A percentile compares a stretch with the other conserved stretches of the same genome.
phyloP scores from a whole-genome alignment of 805 yeast species.

The Saccharomycopsis guyanensis region DNA sequence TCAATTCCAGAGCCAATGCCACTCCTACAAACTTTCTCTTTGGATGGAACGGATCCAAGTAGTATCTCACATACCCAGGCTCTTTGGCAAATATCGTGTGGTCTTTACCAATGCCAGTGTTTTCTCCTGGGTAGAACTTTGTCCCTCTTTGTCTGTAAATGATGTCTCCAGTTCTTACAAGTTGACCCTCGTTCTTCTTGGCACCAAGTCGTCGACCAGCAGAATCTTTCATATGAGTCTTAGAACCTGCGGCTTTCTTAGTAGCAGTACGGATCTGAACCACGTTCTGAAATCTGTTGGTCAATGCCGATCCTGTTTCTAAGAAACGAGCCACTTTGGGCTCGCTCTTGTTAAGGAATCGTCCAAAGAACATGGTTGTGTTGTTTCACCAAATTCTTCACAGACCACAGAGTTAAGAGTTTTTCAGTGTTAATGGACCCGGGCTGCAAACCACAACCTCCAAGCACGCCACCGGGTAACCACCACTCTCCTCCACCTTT shows the following conservation, averaged over 20 bases:
- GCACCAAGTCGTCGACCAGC: constrained; percentile 93
- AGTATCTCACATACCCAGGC: constrained; percentile 89
- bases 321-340: background rate
- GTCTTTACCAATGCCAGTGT: constrained; percentile 83
- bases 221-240: constrained; percentile 87
- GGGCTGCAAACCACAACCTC: background rate
- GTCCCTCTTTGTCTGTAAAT: constrained; percentile 94
- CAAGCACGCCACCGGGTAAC: too few species aligned
- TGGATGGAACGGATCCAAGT: constrained; percentile 95
- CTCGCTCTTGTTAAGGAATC: background rate
- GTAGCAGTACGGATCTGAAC: constrained; percentile 76
- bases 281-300: background rate
- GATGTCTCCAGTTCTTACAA: constrained; percentile 76
- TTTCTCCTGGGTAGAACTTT: constrained; percentile 88
- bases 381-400: too few species aligned
- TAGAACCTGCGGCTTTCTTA: constrained; percentile 92
- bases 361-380: background rate
- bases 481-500: too few species aligned
- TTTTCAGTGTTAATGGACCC: background rate
- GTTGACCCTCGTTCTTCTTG: constrained; percentile 70
- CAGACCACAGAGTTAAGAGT: too few species aligned
- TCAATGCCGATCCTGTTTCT: background rate
- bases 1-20: constrained; percentile 54
- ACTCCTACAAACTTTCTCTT: constrained; percentile 85
- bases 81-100: constrained; percentile 88